Evolutionary conservation across 768 basidiomycete species (phyloP), one percentile per base, ranked within the genome.

Genomic region (Strobilomyces echinocephalus): DNA sequence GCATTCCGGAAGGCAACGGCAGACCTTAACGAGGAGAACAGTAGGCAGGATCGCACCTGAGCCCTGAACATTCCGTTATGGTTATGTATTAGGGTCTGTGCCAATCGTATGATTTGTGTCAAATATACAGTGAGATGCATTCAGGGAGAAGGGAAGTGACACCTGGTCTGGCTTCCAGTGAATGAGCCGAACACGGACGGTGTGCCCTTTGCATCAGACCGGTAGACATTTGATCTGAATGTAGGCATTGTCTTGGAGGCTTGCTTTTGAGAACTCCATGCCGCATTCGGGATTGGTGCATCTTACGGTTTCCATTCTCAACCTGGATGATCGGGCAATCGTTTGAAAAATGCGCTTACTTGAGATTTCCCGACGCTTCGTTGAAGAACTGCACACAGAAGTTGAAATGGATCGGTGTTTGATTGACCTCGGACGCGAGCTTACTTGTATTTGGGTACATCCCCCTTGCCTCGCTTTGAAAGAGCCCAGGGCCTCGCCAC

Each of bases 1-100:
- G 69, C 71, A 12, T 91, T 91, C 66, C 69, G 74, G 46, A 74
- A 83, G 24, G 85, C 78, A 28, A 93, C 90, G 5, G 73, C 76
- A 30, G 79, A 79, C 50, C 68, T 91, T 50, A 91, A 92, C 67
- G 68, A 77, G 40, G 88, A 89, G 69, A 79, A 80, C 43, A 53
- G 70, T 62, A 63, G 73, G 69, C 61, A 72, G 20, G 59, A 60
- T 52, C 54, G 33, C 48, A 55, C 60, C 38, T 69, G 56, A 24
- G 24, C 24, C 24, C 24, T 24, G 24, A 60, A 57, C 55, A 44
- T 52, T 43, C 5, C 46, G 57, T 58, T 42, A 58, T 43, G 42
- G 49, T 39, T 51, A 57, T 55, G 59, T 54, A 51, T 57, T 43
- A 50, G 56, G 59, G 49, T 63, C 55, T 55, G 54, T 53, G 52